These are phyloP conservation scores for Musa acuminata DNA, from an alignment of 176 grass and related monocot genomes.

Conservation along the genomic window DNA sequence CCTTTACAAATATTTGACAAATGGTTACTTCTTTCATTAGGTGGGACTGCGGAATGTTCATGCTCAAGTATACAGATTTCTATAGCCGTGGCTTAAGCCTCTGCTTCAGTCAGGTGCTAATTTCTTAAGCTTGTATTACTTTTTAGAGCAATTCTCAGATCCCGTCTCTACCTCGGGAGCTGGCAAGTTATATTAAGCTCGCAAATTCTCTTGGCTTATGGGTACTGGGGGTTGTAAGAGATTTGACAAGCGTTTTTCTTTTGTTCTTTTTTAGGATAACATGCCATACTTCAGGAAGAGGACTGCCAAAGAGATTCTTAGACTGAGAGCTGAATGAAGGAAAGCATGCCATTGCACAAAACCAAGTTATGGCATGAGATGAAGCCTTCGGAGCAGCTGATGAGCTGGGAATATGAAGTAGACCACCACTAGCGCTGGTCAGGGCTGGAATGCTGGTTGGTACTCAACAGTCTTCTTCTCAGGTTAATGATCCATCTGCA, in stretches of 20 bases:
- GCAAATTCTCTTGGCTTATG: not conserved
- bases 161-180: not conserved
- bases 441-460: not conserved
- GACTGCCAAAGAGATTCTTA: conserved; percentile 72
- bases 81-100: conserved; percentile 8
- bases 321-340: conserved; percentile 58
- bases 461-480: not conserved
- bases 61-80: conserved; percentile 11
- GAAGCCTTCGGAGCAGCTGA: not conserved
- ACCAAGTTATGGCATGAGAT: not conserved
- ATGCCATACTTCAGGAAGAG: conserved; percentile 82
- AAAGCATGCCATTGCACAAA: not conserved
- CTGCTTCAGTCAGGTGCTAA: not conserved
- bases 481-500: not conserved
- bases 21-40: not conserved
- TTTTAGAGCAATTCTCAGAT: not conserved
- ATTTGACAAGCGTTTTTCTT: not conserved
- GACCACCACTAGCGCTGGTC: not conserved
- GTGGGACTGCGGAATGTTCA: conserved; percentile 10
- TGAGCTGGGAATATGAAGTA: not conserved
- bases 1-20: too few relatives aligned
- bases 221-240: not conserved
- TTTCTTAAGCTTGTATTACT: not conserved
- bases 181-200: not conserved
- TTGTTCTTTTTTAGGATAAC: conserved; percentile 42